phyloP scores from a whole-genome alignment of 176 grass and related monocot genomes.

The Avena sativa region DNA sequence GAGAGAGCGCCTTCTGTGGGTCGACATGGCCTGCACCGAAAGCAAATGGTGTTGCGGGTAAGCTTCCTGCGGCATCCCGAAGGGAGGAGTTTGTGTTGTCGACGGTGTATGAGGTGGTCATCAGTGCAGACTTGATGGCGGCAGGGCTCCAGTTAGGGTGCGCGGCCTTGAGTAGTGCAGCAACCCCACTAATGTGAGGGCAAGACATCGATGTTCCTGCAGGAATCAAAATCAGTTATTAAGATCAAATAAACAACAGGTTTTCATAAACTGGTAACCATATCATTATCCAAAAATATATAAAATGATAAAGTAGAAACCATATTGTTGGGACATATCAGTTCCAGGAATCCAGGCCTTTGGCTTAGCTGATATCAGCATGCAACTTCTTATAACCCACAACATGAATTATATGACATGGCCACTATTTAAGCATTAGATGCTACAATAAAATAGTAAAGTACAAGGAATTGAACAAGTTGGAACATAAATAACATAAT shows the following conservation, averaged over 20 bases:
- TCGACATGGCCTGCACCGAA: constrained; percentile 87
- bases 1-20: constrained; percentile 84
- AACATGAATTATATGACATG: neutral
- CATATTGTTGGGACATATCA: neutral
- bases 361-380: neutral
- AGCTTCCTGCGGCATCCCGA: constrained; percentile 69
- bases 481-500: neutral
- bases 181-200: constrained; percentile 95
- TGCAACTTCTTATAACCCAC: neutral
- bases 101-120: constrained; percentile 77
- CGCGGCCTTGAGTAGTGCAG: constrained; percentile 77
- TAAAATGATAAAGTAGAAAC: neutral
- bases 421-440: neutral
- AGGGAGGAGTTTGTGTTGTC: constrained; percentile 88
- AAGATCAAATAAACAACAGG: neutral
- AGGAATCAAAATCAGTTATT: constrained; percentile 28
- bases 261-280: neutral
- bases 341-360: constrained; percentile 23
- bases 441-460: neutral
- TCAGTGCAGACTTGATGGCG: constrained; percentile 90
- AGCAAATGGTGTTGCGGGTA: constrained; percentile 68
- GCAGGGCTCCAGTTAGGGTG: constrained; percentile 93
- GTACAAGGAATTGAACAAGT: neutral
- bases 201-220: constrained; percentile 99
- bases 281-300: neutral